phyloP scores from a whole-genome alignment of 1,139 yeast species.

The Pneumocystis sp. region DNA sequence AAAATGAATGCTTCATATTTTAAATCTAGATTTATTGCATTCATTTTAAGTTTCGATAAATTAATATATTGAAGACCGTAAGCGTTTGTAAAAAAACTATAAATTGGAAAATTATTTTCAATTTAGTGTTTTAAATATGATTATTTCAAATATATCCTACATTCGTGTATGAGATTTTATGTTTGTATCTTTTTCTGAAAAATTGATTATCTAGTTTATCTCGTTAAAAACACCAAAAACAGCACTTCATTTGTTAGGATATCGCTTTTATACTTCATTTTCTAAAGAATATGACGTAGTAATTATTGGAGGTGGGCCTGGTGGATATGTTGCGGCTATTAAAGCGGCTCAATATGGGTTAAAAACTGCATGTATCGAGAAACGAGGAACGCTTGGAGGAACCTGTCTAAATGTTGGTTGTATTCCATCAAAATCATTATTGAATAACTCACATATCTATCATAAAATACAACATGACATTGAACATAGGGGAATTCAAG shows the following conservation, averaged over 20 bases:
- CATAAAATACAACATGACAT: slow-evolving; percentile 83
- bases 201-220: background rate
- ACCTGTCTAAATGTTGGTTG: slow-evolving; percentile 97
- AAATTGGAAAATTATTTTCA: background rate
- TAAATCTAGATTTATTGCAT: background rate
- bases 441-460: slow-evolving; percentile 86
- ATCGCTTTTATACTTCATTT: background rate
- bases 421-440: slow-evolving; percentile 90
- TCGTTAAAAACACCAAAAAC: background rate
- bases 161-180: slow-evolving; percentile 14
- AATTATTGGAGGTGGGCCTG: slow-evolving; percentile 98
- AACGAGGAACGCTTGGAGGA: slow-evolving; percentile 93
- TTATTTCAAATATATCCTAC: slow-evolving; percentile 12
- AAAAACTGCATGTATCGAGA: slow-evolving; percentile 91
- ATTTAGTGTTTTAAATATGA: background rate
- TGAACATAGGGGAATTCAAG: slow-evolving; percentile 77
- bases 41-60: background rate
- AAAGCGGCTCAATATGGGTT: slow-evolving; percentile 94
- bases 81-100: background rate
- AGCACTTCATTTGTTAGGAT: background rate
- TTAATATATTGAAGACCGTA: background rate
- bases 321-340: slow-evolving; percentile 94
- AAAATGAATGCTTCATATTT: background rate
- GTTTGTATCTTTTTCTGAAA: background rate
- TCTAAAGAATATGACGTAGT: slow-evolving; percentile 69